Conservation (phyloP, 2,329 filamentous ascomycete genomes). For the Aspergillus terreus region DNA sequence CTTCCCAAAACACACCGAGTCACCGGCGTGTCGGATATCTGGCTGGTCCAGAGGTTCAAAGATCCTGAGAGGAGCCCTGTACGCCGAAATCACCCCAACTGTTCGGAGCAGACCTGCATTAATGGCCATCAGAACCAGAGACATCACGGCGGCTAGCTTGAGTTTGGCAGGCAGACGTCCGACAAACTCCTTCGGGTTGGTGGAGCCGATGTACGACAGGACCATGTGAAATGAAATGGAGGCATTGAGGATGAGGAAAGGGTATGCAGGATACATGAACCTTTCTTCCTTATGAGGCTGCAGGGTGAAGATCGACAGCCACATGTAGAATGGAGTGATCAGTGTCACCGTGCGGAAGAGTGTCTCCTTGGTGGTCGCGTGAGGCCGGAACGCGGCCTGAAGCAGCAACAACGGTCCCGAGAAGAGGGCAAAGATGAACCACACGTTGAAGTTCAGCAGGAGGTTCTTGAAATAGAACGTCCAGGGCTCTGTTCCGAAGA, state of each 20-base stretch:
- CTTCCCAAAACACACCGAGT: constrained; percentile 83
- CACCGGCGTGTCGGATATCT: constrained; percentile 56
- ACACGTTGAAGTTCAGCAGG: constrained; percentile 89
- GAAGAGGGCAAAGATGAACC: constrained; percentile 76
- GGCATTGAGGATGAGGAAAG: constrained; percentile 83
- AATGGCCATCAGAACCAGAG: constrained; percentile 61
- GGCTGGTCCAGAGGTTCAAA: constrained; percentile 46
- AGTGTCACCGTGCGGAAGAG: constrained; percentile 74
- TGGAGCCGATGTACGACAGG: constrained; percentile 69
- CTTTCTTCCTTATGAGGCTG: constrained; percentile 97
- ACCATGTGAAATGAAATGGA: constrained; percentile 79
- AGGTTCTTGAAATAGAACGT: constrained; percentile 93
- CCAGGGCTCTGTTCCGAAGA: constrained; percentile 96
- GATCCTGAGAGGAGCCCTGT: constrained; percentile 73
- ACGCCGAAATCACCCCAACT: constrained; percentile 73
- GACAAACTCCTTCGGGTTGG: constrained; percentile 61
- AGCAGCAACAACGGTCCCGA: constrained; percentile 71
- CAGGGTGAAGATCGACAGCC: constrained; percentile 83
- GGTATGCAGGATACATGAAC: constrained; percentile 98
- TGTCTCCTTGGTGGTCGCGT: constrained; percentile 62
- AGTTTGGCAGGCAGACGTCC: constrained; percentile 70
- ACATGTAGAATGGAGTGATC: constrained; percentile 84
- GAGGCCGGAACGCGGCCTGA: constrained; percentile 64
- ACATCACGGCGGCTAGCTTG: constrained; percentile 64
- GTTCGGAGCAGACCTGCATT: constrained; percentile 68